A percentile compares a stretch with the other conserved stretches of the same genome.
Evolutionary conservation across 257 asterid species (phyloP).

Genomic region (Fraxinus anomala): DNA sequence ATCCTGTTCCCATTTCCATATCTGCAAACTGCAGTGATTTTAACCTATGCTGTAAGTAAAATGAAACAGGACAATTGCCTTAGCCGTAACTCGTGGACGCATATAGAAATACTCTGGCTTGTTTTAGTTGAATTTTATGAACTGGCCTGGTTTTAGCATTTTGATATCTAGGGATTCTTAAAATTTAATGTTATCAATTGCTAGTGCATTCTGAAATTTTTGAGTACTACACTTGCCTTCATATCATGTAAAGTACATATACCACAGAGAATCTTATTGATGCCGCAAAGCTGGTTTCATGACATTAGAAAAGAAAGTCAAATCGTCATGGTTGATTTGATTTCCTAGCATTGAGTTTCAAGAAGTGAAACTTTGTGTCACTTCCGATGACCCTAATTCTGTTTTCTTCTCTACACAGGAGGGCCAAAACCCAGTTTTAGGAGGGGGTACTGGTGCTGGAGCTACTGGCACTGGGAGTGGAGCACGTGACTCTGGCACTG

Average conservation of each 20-base stretch:
- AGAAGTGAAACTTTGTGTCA: neutral
- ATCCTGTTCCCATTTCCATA: neutral
- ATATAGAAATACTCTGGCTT: slow-evolving; percentile 8
- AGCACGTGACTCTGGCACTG: slow-evolving; percentile 27
- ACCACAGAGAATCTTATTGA: neutral
- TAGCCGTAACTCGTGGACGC: neutral
- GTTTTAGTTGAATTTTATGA: slow-evolving; percentile 2
- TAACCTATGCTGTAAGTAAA: neutral
- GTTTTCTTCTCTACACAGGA: slow-evolving; percentile 31
- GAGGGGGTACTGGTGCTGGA: slow-evolving; percentile 44
- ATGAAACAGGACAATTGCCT: neutral
- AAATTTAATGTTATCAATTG: neutral
- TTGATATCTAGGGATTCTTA: neutral
- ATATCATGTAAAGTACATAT: neutral
- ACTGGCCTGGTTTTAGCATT: neutral
- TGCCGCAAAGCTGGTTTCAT: neutral
- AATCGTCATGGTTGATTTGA: neutral
- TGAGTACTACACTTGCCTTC: neutral
- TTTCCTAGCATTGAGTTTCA: neutral
- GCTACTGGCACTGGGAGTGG: slow-evolving; percentile 30
- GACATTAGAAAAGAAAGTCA: neutral
- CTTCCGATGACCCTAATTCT: neutral
- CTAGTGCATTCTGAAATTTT: neutral
- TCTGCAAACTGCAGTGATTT: neutral
- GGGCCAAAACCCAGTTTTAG: slow-evolving; percentile 55